Conservation (phyloP, 2,329 filamentous ascomycete species). For the Exophiala mesophila region DNA sequence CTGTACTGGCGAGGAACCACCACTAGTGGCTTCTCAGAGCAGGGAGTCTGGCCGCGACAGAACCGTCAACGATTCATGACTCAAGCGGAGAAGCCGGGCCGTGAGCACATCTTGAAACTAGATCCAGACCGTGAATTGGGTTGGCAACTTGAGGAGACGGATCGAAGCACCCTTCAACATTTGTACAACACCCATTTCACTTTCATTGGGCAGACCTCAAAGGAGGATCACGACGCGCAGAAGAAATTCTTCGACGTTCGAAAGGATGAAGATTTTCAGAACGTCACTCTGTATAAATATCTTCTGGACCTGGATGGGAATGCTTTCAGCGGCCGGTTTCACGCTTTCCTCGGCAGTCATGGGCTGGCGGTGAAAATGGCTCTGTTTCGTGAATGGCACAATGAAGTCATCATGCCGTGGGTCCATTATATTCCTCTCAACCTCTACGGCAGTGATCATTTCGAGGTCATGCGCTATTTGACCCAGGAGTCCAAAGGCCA, state of each 20-base stretch:
- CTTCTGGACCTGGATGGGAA: conserved; percentile 74
- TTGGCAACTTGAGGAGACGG: conserved; percentile 61
- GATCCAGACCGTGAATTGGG: conserved; percentile 29
- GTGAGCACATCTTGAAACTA: conserved; percentile 54
- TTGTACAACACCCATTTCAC: conserved; percentile 84
- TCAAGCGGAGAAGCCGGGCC: conserved; percentile 65
- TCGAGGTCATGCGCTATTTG: conserved; percentile 70
- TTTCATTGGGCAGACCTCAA: conserved; percentile 84
- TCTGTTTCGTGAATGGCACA: conserved; percentile 76
- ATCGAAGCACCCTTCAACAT: conserved; percentile 61
- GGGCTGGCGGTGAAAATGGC: conserved; percentile 71
- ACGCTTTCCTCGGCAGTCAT: conserved; percentile 63
- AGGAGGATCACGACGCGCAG: conserved; percentile 80
- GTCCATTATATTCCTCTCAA: conserved; percentile 78
- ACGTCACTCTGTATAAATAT: conserved; percentile 51
- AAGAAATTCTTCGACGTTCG: conserved; percentile 52
- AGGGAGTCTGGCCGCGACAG: conserved; percentile 84
- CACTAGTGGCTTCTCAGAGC: conserved; percentile 84
- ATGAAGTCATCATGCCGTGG: conserved; percentile 68
- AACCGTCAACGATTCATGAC: conserved; percentile 82
- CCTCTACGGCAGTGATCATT: conserved; percentile 65
- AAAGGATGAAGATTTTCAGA: neutral
- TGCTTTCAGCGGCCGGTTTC: conserved; percentile 63
- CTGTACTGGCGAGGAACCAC: conserved; percentile 96
- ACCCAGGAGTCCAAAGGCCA: conserved; percentile 50